Evolutionary conservation across 2,329 filamentous ascomycete genomes (phyloP), one percentile per base, ranked within the genome.

Genomic region (Xylariaceae sp.): DNA sequence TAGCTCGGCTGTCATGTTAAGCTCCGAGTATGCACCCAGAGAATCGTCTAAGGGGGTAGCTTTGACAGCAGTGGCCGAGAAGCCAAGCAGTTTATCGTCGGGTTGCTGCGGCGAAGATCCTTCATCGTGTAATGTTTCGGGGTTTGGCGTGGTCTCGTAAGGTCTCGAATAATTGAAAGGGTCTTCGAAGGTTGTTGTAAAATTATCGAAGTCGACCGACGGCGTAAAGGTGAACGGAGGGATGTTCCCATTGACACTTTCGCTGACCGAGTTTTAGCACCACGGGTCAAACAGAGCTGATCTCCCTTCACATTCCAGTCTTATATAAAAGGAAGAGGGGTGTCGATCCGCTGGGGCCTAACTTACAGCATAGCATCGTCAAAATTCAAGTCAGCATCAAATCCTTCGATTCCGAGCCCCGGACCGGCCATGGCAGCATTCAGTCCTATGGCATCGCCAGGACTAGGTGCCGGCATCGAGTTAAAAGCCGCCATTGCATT

Each of bases 41-140:
- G 80, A 75, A 61, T 89, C 88, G 65, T 91, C 89, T 45, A 92
- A 74, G 6, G 91, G 76, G 3, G 82, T 82, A 31, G 81, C 78
- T 64, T 83, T 86, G 66, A 86, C 79, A 28, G 82, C 77, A 1
- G 87, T 84, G 9, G 85, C 78, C 0, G 87, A 88, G 74, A 93
- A 92, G 67, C 88, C 85, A n/a, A 93, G 81, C 21, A 92, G 81
- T 73, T 92, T 88, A 68, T 87, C 85, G 68, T 88, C 86, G 14
- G 84, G 80, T 61, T 86, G 82, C 60, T 82, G 79, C 21, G 82
- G 79, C 11, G 83, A 83, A 1, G 78, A 75, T 31, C 76, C 78
- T 62, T 83, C 75, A 65, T 68, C 66, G 56, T 72, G 71, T 53
- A 79, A 71, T 55, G 76, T 71, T 68, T 83, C 78, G 53, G 67